Percentiles rank a stretch among this genome's conserved stretches.
Conservation (phyloP, 495 filamentous ascomycete genomes). For the Podospora tetraspora region DNA sequence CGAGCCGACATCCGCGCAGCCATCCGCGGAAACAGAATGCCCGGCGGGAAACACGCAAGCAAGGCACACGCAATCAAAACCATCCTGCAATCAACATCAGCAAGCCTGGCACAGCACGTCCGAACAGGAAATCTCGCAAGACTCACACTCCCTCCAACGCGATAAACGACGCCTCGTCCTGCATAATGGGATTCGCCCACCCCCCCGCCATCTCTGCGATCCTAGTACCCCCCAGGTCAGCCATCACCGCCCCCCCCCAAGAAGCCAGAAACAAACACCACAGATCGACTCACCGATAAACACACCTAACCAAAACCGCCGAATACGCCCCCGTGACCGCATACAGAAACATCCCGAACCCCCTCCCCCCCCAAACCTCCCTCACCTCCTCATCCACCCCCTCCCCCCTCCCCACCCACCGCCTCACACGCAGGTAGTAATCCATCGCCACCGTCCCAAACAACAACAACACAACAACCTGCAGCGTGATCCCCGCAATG, state of each 20-base stretch:
- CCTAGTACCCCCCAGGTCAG: constrained; percentile 22
- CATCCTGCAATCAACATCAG: constrained; percentile 28
- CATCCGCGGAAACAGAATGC: constrained; percentile 39
- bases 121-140: background rate
- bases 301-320: constrained; percentile 59
- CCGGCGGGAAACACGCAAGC: constrained; percentile 34
- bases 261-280: background rate
- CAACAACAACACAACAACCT: constrained; percentile 57
- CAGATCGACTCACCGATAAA: constrained; percentile 50
- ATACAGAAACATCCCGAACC: constrained; percentile 49
- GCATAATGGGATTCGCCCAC: constrained; percentile 64
- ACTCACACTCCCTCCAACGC: constrained; percentile 51
- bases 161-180: constrained; percentile 58
- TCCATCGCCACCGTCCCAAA: constrained; percentile 50
- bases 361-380: constrained; percentile 30
- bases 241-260: background rate
- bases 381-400: constrained; percentile 19
- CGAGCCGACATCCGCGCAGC: constrained; percentile 25
- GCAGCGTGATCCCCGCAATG: constrained; percentile 65
- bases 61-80: constrained; percentile 32
- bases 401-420: constrained; percentile 13
- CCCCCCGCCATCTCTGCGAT: constrained; percentile 64
- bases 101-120: background rate
- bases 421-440: constrained; percentile 44
- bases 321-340: constrained; percentile 53